A percentile compares a stretch with the other conserved stretches of the same genome.
Conservation (phyloP, 768 basidiomycete species). For the Rhizopogon rudus region DNA sequence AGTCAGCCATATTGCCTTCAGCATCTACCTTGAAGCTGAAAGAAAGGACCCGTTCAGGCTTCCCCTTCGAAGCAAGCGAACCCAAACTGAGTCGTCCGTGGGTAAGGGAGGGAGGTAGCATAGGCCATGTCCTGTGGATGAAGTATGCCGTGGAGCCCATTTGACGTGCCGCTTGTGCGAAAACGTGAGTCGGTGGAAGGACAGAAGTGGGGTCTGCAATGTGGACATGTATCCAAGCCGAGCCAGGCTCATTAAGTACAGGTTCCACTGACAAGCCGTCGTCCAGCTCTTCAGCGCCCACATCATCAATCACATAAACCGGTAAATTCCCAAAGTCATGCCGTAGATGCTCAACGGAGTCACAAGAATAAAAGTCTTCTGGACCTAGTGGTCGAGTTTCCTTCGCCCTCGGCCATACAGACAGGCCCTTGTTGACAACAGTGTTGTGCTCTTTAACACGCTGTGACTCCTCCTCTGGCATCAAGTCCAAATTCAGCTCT, state of each 20-base stretch:
- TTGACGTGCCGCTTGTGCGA: slow-evolving; percentile 54
- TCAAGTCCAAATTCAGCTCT: slow-evolving; percentile 24
- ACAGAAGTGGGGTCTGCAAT: slow-evolving; percentile 87
- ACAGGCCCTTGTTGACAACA: slow-evolving; percentile 14
- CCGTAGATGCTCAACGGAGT: slow-evolving; percentile 66
- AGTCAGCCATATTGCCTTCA: slow-evolving; percentile 63
- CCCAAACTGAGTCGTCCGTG: slow-evolving; percentile 49
- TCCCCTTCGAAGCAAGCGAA: slow-evolving; percentile 20
- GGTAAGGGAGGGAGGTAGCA: slow-evolving; percentile 64
- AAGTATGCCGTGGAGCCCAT: slow-evolving; percentile 59
- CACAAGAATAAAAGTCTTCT: slow-evolving; percentile 58
- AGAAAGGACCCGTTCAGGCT: slow-evolving; percentile 59
- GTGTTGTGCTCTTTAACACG: slow-evolving; percentile 27
- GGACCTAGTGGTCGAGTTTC: slow-evolving; percentile 41
- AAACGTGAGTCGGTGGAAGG: slow-evolving; percentile 65
- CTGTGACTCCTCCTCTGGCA: slow-evolving; percentile 41
- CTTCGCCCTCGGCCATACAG: slow-evolving; percentile 9
- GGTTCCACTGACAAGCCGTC: slow-evolving; percentile 86
- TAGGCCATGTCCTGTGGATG: slow-evolving; percentile 54
- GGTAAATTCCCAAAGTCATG: slow-evolving; percentile 81
- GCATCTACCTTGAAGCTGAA: slow-evolving; percentile 72
- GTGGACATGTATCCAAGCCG: slow-evolving; percentile 83
- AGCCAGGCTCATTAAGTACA: slow-evolving; percentile 53
- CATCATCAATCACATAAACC: slow-evolving; percentile 86
- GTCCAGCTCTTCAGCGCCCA: slow-evolving; percentile 79